These are phyloP conservation scores for Salvia hispanica DNA, from an alignment of 257 asterid species.

Conservation along the genomic window DNA sequence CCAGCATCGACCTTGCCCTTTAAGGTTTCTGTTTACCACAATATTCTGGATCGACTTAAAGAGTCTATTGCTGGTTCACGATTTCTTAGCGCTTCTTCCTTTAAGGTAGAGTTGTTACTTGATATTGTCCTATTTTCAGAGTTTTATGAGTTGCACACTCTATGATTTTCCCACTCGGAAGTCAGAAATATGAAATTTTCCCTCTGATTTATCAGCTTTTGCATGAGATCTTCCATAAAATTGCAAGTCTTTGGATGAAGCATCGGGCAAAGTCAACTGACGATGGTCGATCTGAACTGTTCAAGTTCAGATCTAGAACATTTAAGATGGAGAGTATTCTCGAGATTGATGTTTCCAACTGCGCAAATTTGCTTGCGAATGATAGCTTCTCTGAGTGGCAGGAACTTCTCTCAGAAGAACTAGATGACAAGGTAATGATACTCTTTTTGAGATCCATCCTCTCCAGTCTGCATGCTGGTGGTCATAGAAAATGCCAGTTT, in stretches of 20 bases:
- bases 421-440: constrained; percentile 53
- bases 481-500: not conserved
- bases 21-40: constrained; percentile 56
- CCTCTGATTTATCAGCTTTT: constrained; percentile 49
- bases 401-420: constrained; percentile 65
- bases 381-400: constrained; percentile 78
- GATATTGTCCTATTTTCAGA: constrained; percentile 11
- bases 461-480: not conserved
- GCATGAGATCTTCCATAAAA: constrained; percentile 63
- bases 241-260: constrained; percentile 73
- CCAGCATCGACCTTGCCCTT: constrained; percentile 54
- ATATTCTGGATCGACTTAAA: constrained; percentile 59
- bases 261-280: constrained; percentile 54
- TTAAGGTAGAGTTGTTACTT: constrained; percentile 46
- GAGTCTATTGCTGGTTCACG: constrained; percentile 60
- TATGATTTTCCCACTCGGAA: constrained; percentile 18
- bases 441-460: not conserved
- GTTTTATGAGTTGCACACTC: not conserved
- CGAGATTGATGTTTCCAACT: constrained; percentile 70
- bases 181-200: constrained; percentile 22
- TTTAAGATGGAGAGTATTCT: constrained; percentile 73
- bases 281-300: constrained; percentile 52
- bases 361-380: constrained; percentile 49
- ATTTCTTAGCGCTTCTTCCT: constrained; percentile 60
- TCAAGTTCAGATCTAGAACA: constrained; percentile 75